A percentile compares a stretch with the other conserved stretches of the same genome.
Evolutionary conservation across 202 grass and related monocot genomes (phyloP).

Genomic region (Schoenoplectus tabernaemontani): DNA sequence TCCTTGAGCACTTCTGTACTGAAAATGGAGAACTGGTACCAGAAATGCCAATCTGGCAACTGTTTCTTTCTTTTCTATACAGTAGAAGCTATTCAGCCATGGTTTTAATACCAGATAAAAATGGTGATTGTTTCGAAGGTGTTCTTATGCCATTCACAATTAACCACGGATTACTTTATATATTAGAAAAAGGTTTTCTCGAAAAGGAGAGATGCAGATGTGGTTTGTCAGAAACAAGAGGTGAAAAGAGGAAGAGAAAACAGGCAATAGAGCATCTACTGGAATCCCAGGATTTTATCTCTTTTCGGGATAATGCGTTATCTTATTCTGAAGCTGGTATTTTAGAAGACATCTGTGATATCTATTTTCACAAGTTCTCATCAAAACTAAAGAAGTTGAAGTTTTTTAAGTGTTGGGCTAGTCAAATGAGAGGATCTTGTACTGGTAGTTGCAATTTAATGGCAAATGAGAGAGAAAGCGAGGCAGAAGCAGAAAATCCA

Average conservation of each 20-base stretch:
- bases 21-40: constrained; percentile 32
- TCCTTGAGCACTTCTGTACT: constrained; percentile 47
- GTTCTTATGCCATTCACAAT: constrained; percentile 66
- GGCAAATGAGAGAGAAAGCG: constrained; percentile 32
- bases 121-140: constrained; percentile 43
- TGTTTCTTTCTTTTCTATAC: constrained; percentile 73
- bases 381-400: constrained; percentile 58
- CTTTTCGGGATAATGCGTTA: constrained; percentile 47
- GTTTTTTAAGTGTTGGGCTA: constrained; percentile 96
- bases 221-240: constrained; percentile 28
- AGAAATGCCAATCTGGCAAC: constrained; percentile 76
- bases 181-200: constrained; percentile 29
- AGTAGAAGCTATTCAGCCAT: constrained; percentile 48
- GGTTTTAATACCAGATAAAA: constrained; percentile 39
- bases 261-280: constrained; percentile 39
- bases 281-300: constrained; percentile 33
- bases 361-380: constrained; percentile 57
- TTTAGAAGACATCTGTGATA: constrained; percentile 52
- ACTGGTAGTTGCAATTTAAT: constrained; percentile 18
- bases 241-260: constrained; percentile 49
- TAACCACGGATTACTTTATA: constrained; percentile 54
- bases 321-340: constrained; percentile 32
- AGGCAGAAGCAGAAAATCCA: constrained; percentile 37
- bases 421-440: constrained; percentile 47
- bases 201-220: background rate